Percentiles rank a stretch among this genome's conserved stretches.
Conservation (phyloP, 2,329 filamentous ascomycete species). For the Aspergillus carbonarius region DNA sequence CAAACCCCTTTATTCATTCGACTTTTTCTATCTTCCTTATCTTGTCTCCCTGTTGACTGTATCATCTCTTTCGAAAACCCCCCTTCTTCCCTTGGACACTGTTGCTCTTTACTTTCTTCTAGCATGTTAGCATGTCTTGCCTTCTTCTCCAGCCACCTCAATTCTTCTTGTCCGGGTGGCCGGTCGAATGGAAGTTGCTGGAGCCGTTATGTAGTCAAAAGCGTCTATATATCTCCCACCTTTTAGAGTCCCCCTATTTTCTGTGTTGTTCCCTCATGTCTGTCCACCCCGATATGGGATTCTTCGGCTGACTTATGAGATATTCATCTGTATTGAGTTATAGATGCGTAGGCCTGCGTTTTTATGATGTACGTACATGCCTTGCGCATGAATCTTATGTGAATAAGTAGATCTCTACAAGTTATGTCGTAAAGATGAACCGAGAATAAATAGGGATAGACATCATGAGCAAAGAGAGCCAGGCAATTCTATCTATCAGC, state of each 20-base stretch:
- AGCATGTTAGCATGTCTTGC: constrained; percentile 1
- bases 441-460: no score
- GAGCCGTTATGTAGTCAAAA: constrained; percentile 3
- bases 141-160: not conserved
- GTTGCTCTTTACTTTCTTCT: not conserved
- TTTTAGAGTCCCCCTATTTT: not conserved
- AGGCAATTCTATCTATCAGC: no score
- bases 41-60: constrained; percentile 3
- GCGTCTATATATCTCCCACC: not conserved
- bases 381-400: no score
- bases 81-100: constrained; percentile 7
- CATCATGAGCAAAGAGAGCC: no score
- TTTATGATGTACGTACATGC: no score
- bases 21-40: not conserved
- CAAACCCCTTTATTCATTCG: constrained; percentile 9
- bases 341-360: no score
- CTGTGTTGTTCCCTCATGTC: not conserved
- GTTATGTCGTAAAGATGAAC: no score
- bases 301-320: no score
- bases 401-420: no score
- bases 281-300: no score
- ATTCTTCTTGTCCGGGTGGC: constrained; percentile 3
- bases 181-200: not conserved
- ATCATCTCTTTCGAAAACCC: not conserved
- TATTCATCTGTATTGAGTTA: no score